Evolutionary conservation across 73 alveolate species (phyloP), one percentile per base, ranked within the genome.

Genomic region (Tetrahymena malaccensis): DNA sequence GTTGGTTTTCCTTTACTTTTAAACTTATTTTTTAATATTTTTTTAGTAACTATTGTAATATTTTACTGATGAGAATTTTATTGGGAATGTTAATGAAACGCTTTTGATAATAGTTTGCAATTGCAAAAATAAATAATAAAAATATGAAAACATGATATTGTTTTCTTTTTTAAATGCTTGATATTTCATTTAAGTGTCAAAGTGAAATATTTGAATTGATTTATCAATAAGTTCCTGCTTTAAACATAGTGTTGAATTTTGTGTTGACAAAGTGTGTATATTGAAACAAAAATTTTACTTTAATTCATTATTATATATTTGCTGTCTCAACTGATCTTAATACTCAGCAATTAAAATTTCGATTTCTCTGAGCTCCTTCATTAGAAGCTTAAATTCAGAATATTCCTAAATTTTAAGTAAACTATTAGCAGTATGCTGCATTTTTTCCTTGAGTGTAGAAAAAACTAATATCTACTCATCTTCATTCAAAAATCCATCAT

Each of bases 281-380:
- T 5, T 15, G 27, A 50, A 50, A 50, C 83, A 50, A 50, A 17
- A 50, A 11, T 50, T 70, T 95, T 98, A 98, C 84, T 96, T 98
- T 94, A 97, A 94, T 97, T 98, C 99, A 84, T 98, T 97, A 34
- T 97, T 94, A 84, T 98, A 98, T 83, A 98, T 98, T 85, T 97
- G 96, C 93, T 96, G 95, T 94, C 99, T 96, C 93, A 98, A 96
- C 93, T 98, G 99, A 96, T 98, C 96, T 94, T 98, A 97, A 94
- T 97, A 98, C 55, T 94, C 85, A 70, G 97, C 99, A 19, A 98
- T 98, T 94, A 96, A 98, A 37, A 94, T 94, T 94, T 98, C 99
- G 5, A 98, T 94, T 70, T 44, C 57, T 96, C 98, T 97, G n/a
- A 97, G 97, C 94, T 98, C 99, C 96, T 96, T 97, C 99, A 98